phyloP scores from a whole-genome alignment of 371 early-diverging fungal species.

The Saksenaea oblongispora region DNA sequence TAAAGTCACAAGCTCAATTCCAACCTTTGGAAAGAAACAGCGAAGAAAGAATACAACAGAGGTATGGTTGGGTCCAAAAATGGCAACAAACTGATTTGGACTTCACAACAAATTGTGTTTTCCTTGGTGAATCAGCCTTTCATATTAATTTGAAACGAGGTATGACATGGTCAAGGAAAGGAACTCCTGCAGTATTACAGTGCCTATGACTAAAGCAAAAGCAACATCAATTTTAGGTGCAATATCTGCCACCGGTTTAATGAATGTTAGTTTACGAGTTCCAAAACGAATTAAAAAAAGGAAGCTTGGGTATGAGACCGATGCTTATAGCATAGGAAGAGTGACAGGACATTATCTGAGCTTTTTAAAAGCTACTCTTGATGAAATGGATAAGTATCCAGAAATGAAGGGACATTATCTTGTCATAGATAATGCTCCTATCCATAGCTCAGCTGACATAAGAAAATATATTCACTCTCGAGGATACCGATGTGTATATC shows the following conservation, averaged over 20 bases:
- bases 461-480: constrained; percentile 15
- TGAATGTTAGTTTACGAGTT: background rate
- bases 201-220: constrained; percentile 5
- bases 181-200: constrained; percentile 5
- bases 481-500: constrained; percentile 17
- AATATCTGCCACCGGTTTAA: constrained; percentile 2
- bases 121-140: constrained; percentile 6
- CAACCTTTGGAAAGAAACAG: constrained; percentile 3
- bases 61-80: constrained; percentile 4
- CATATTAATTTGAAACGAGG: no score
- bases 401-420: constrained; percentile 23
- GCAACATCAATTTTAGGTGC: constrained; percentile 3
- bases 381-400: constrained; percentile 21
- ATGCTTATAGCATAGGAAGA: constrained; percentile 2
- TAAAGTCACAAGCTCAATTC: background rate
- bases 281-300: constrained; percentile 5
- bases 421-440: constrained; percentile 20
- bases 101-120: constrained; percentile 1
- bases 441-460: constrained; percentile 7
- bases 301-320: constrained; percentile 9
- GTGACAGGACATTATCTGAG: constrained; percentile 14
- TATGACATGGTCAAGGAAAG: background rate
- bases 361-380: constrained; percentile 17
- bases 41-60: no score
- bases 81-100: constrained; percentile 4